Conservation (phyloP, 179 eudicot genomes). For the Beta macrorhiza region DNA sequence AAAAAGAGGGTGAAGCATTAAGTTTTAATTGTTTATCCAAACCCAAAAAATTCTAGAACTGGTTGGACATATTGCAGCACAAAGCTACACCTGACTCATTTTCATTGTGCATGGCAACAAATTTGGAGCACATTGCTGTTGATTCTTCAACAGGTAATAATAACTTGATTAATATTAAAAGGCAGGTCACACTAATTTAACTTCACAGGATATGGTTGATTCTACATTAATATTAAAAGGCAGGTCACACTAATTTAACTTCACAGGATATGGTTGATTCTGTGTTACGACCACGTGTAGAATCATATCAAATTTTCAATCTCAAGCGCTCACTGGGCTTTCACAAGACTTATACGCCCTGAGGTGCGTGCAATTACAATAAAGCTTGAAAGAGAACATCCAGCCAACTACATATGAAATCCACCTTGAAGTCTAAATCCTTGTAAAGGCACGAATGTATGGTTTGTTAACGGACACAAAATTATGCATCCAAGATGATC, state of each 20-base stretch:
- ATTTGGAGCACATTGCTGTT: not conserved
- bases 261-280: not conserved
- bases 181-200: not conserved
- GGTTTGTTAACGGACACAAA: not conserved
- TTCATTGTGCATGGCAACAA: not conserved
- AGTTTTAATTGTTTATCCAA: not conserved
- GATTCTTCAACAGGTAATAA: not conserved
- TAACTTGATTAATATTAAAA: not conserved
- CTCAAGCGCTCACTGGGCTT: no score
- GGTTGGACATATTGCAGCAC: not conserved
- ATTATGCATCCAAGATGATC: not conserved
- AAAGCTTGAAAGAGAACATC: not conserved
- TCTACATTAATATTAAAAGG: not conserved
- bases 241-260: not conserved
- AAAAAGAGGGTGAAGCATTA: no score
- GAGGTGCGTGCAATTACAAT: not conserved
- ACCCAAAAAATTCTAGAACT: not conserved
- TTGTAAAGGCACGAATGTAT: not conserved
- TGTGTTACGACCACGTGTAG: not conserved
- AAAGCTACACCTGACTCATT: not conserved
- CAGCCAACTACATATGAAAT: not conserved
- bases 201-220: not conserved
- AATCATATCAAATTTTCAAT: no score
- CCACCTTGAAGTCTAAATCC: not conserved
- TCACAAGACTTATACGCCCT: not conserved